phyloP scores from a whole-genome alignment of 2,329 filamentous ascomycete species.

The Geoglossum cookeanum region DNA sequence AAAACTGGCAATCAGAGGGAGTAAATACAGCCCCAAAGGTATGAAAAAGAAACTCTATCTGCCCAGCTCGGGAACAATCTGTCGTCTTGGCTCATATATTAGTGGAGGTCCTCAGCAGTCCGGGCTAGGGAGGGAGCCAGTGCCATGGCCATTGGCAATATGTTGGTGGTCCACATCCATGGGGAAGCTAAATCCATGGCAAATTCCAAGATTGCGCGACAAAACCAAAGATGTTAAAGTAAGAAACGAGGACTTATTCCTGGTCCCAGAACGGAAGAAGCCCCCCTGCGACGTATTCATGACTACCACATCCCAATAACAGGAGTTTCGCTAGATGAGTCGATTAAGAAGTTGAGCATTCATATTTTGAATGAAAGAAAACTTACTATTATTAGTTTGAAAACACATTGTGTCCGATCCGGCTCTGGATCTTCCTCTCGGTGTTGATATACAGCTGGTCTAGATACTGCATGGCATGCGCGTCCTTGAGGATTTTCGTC shows the following conservation, averaged over 20 bases:
- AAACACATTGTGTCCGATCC: constrained; percentile 18
- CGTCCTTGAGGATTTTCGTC: constrained; percentile 71
- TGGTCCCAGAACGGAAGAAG: background rate
- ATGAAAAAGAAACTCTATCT: background rate
- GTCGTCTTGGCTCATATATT: background rate
- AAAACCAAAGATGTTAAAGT: background rate
- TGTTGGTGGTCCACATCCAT: background rate
- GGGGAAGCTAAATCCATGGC: background rate
- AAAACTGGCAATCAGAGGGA: background rate
- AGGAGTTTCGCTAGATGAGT: background rate
- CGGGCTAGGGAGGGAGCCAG: background rate
- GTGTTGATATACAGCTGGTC: constrained; percentile 68
- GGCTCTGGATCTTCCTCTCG: constrained; percentile 58
- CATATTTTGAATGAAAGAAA: background rate
- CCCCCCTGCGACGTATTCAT: background rate
- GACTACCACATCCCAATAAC: background rate
- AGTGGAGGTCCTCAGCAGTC: background rate
- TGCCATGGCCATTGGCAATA: background rate
- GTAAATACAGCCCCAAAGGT: background rate
- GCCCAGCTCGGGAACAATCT: background rate
- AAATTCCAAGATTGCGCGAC: background rate
- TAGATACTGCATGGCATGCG: constrained; percentile 63
- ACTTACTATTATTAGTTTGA: background rate
- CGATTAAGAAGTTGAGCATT: background rate
- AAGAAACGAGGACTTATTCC: background rate